These are phyloP conservation scores for Astrothelium macrocarpum DNA, from an alignment of 495 filamentous ascomycete species.

Conservation along the genomic window DNA sequence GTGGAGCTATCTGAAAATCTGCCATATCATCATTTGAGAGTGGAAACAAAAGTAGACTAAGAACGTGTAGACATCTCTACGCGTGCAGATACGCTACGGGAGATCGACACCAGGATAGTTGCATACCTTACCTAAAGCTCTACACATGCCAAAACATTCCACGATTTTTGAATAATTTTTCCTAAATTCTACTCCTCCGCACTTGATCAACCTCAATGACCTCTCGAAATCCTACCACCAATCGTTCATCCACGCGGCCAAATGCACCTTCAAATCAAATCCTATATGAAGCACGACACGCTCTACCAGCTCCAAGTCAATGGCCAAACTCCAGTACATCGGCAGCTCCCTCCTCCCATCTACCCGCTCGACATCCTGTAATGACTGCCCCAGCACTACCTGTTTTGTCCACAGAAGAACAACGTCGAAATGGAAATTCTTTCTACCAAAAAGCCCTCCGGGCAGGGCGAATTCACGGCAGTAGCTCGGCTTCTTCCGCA, in stretches of 20 bases:
- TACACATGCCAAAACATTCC: too few relatives aligned
- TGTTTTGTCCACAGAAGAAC: not conserved
- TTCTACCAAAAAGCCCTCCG: conserved; percentile 4
- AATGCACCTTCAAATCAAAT: not conserved
- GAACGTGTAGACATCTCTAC: too few relatives aligned
- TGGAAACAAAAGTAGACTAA: too few relatives aligned
- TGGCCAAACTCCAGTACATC: not conserved
- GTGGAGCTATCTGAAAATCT: not conserved
- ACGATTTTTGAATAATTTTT: too few relatives aligned
- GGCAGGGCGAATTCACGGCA: not conserved
- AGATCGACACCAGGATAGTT: not conserved
- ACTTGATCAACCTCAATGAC: not conserved
- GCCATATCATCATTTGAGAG: not conserved
- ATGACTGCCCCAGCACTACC: not conserved
- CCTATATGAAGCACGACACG: not conserved
- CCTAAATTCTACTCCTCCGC: not conserved
- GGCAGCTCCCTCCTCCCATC: not conserved
- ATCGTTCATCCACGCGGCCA: not conserved
- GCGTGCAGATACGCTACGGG: too few relatives aligned
- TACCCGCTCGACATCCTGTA: not conserved
- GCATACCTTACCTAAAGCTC: not conserved
- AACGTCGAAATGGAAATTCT: not conserved
- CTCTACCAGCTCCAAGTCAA: not conserved
- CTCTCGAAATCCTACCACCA: not conserved
- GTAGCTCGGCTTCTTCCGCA: not conserved